phyloP scores from a whole-genome alignment of 768 basidiomycete species.

The Tubosaeta sp. region DNA sequence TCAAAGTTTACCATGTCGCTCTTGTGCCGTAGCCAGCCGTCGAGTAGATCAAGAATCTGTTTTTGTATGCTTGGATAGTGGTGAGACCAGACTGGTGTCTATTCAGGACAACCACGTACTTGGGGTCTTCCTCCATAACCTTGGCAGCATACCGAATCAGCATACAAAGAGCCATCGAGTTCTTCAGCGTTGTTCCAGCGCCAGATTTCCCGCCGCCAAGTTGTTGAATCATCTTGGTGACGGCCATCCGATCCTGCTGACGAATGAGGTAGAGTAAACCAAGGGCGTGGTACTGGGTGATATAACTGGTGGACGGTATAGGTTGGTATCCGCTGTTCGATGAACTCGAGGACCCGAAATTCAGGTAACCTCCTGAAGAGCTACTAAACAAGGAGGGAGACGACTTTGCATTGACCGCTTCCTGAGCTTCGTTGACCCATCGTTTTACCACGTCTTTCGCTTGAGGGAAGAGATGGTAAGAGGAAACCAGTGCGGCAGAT shows the following conservation, averaged over 20 bases:
- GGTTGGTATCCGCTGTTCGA: constrained; percentile 66
- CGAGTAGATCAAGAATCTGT: constrained; percentile 90
- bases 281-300: constrained; percentile 95
- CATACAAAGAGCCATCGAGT: constrained; percentile 98
- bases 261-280: constrained; percentile 92
- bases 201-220: constrained; percentile 86
- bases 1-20: constrained; percentile 99
- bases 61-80: constrained; percentile 63
- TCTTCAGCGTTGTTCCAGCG: constrained; percentile 80
- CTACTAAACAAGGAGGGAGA: constrained; percentile 63
- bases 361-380: constrained; percentile 60
- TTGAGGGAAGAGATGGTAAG: constrained; percentile 91
- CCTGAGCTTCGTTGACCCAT: constrained; percentile 99
- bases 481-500: constrained; percentile 92
- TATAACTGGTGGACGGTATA: constrained; percentile 83
- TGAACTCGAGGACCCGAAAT: constrained; percentile 57
- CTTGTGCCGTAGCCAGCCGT: constrained; percentile 95
- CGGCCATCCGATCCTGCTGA: constrained; percentile 97
- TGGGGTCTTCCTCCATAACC: constrained; percentile 97
- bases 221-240: constrained; percentile 99
- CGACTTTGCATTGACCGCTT: constrained; percentile 88
- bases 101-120: constrained; percentile 53
- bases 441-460: constrained; percentile 96
- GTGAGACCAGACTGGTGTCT: neutral
- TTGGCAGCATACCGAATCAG: constrained; percentile 97